Base-by-base conservation (phyloP, 1,284 basidiomycete genomes). In the Cryptococcus jaspeensis region DNA sequence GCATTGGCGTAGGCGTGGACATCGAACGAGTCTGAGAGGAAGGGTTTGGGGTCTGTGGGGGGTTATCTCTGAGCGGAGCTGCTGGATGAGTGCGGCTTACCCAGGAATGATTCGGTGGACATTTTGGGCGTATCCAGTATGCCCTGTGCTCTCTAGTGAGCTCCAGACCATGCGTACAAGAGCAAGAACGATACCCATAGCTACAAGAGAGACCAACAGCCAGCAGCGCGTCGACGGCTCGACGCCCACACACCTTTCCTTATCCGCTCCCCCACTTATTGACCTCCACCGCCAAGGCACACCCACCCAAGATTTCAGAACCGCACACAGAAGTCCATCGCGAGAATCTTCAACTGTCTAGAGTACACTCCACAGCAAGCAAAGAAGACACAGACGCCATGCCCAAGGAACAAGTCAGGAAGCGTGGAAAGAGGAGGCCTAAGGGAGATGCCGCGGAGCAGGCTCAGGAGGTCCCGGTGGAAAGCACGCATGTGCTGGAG, bases 1-100 rank as follows among this genome's bases (percentile, higher is more conserved):
- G 90, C 85, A 73, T 92, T 92, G 5, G 92, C 91, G 72, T 93
- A 94, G 53, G 89, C 87, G 71, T 90, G 88, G 16, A 90, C 82
- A 71, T 93, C 87, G 74, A 95, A 96, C 42, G 84, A 80, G 6
- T 85, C 74, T 12, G 74, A 75, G 25, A 76, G 66, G 61, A 78
- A 79, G 13, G 75, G 72, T 50, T 70, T 66, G 52, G 73, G 71
- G 56, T 78, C 78, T 75, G 63, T 32, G 22, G 1, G 15, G 28
- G 23, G 43, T 48, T 20, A 55, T 48, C 25, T 16, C 22, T 35
- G 46, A 18, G 22, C 16, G 9, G 18, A 28, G 15, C 36, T 18
- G 7, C 15, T 32, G 4, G 9, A 12, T 7, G 13, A 23, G 37
- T 22, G 12, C 20, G n/a, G 38, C 57, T 42, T 28, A 59, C 57